Evolutionary conservation across 768 basidiomycete species (phyloP).

Genomic region (Pisolithus microcarpus): DNA sequence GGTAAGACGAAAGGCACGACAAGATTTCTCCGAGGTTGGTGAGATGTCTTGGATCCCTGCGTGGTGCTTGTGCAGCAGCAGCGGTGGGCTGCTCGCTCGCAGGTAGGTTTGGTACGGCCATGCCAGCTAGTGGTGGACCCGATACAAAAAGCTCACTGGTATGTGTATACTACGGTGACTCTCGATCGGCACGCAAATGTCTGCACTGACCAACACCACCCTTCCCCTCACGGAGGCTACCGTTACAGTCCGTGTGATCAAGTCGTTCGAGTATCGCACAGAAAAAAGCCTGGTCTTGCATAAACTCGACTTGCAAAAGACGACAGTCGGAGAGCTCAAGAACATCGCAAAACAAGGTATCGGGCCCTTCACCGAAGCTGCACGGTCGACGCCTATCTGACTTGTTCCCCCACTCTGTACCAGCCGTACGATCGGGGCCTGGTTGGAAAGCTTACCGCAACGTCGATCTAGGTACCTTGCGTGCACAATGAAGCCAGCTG

Average conservation of each 20-base stretch:
- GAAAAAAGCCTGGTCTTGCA: slow-evolving; percentile 82
- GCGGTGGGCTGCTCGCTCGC: slow-evolving; percentile 1
- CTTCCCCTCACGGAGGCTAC: slow-evolving; percentile 71
- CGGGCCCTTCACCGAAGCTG: background rate
- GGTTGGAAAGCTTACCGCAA: slow-evolving; percentile 89
- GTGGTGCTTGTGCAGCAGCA: slow-evolving; percentile 2
- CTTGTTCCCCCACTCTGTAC: slow-evolving; percentile 2
- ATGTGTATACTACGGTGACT: background rate
- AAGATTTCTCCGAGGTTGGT: slow-evolving; percentile 64
- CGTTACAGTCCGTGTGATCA: slow-evolving; percentile 87
- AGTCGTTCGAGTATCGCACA: slow-evolving; percentile 90
- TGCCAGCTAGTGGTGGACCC: slow-evolving; percentile 3
- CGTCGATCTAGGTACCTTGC: slow-evolving; percentile 51
- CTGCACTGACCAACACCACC: slow-evolving; percentile 50
- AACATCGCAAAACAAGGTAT: slow-evolving; percentile 60
- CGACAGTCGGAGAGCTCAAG: slow-evolving; percentile 78
- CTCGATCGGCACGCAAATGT: slow-evolving; percentile 23
- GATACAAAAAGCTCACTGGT: background rate
- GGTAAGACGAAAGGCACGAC: slow-evolving; percentile 64
- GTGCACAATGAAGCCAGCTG: background rate
- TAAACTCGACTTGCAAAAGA: slow-evolving; percentile 67
- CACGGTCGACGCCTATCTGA: background rate
- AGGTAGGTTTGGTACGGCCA: slow-evolving; percentile 6
- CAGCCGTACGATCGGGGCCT: slow-evolving; percentile 65
- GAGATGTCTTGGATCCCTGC: slow-evolving; percentile 32